A percentile compares a stretch with the other conserved stretches of the same genome.
These are phyloP conservation scores for Carex myosuroides DNA, from an alignment of 176 grass and related monocot genomes.

Conservation along the genomic window DNA sequence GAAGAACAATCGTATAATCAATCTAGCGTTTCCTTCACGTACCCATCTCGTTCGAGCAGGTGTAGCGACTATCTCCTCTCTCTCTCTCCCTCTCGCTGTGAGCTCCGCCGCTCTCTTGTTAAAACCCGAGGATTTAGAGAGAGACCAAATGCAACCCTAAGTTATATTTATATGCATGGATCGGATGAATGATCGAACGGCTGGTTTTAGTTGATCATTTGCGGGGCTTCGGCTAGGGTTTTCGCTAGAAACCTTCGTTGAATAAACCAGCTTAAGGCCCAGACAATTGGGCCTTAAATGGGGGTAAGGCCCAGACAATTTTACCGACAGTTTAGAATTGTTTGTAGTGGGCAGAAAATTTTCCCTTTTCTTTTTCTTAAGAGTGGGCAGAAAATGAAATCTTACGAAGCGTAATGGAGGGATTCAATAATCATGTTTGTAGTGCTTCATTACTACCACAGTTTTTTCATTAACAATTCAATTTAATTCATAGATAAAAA, in stretches of 20 bases:
- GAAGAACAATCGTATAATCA: neutral
- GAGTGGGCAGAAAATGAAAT: no score
- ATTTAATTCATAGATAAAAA: no score
- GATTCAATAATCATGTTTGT: no score
- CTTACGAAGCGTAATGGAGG: no score
- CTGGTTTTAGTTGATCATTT: neutral
- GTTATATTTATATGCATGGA: neutral
- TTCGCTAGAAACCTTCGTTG: neutral
- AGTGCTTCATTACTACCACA: no score
- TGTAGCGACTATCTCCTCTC: neutral
- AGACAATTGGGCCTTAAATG: neutral
- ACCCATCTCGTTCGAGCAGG: conserved; percentile 21
- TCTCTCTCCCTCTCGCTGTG: neutral
- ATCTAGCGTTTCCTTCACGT: neutral
- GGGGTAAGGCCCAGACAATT: neutral
- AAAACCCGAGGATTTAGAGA: conserved; percentile 6
- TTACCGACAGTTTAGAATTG: no score
- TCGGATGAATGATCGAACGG: neutral
- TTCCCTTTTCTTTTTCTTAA: no score
- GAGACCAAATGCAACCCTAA: neutral
- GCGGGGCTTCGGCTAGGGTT: conserved; percentile 7
- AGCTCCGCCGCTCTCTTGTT: conserved; percentile 4
- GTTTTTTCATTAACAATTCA: no score
- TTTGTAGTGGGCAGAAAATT: no score
- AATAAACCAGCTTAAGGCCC: neutral